Conservation (phyloP, 1,284 basidiomycete species). For the Phellinidium pouzarii region DNA sequence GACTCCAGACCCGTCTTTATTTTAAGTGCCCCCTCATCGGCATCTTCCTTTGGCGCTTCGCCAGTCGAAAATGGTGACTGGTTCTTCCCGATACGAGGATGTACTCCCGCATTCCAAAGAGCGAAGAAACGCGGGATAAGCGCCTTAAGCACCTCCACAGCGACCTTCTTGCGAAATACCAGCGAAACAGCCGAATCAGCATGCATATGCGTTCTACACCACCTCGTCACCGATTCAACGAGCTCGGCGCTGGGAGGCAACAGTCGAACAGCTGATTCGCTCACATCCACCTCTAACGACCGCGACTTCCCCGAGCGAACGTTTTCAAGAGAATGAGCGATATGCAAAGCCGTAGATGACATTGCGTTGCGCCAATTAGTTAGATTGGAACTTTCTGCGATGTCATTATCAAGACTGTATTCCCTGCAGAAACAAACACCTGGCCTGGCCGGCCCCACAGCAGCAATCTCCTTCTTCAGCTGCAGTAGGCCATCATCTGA, state of each 20-base stretch:
- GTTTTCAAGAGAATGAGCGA: conserved; percentile 54
- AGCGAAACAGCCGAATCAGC: background rate
- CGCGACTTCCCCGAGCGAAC: conserved; percentile 22
- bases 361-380: conserved; percentile 44
- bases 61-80: background rate
- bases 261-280: conserved; percentile 22
- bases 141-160: background rate
- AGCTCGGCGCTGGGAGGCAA: conserved; percentile 19
- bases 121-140: conserved; percentile 3
- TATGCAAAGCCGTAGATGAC: conserved; percentile 57
- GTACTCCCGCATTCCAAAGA: conserved; percentile 4
- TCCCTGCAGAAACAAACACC: conserved; percentile 44
- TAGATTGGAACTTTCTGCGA: conserved; percentile 30
- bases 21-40: conserved; percentile 21
- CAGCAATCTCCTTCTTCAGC: conserved; percentile 72
- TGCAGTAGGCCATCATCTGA: conserved; percentile 45
- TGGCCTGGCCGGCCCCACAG: conserved; percentile 58
- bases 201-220: conserved; percentile 3
- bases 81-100: background rate
- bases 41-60: conserved; percentile 9
- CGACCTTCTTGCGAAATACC: conserved; percentile 6
- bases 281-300: conserved; percentile 1
- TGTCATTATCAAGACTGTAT: conserved; percentile 15
- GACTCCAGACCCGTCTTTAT: conserved; percentile 58
- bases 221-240: background rate